Percentiles rank a stretch among this genome's conserved stretches.
These are phyloP conservation scores for Talaromyces sp. DNA, from an alignment of 2,329 filamentous ascomycete species.

Conservation along the genomic window DNA sequence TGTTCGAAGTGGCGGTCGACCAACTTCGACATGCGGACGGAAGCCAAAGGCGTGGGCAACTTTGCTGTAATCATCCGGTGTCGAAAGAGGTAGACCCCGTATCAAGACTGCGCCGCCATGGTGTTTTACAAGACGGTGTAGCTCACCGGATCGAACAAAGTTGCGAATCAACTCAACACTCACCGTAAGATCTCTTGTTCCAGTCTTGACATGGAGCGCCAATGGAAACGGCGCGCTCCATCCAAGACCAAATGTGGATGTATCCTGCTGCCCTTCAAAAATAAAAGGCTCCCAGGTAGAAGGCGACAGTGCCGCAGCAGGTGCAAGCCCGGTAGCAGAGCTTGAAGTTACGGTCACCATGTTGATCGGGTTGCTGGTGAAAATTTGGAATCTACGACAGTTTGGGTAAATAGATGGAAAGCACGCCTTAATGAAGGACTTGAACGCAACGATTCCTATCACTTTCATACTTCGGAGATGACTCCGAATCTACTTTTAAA, in stretches of 20 bases:
- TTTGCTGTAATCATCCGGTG: neutral
- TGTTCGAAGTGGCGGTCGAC: neutral
- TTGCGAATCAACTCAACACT: neutral
- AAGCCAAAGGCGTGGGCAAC: neutral
- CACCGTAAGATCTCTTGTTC: neutral
- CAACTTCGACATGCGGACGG: neutral
- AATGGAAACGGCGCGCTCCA: neutral
- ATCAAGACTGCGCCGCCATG: neutral
- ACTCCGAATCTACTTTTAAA: no score
- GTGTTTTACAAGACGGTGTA: neutral
- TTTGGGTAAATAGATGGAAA: no score
- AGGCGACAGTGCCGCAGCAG: no score
- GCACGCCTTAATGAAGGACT: no score
- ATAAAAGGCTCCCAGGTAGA: neutral
- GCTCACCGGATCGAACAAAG: neutral
- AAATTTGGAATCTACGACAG: no score
- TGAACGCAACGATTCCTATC: no score
- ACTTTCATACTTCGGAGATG: no score
- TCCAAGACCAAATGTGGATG: neutral
- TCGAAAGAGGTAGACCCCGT: neutral
- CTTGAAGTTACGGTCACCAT: no score
- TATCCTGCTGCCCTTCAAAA: neutral
- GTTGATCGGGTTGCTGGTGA: no score
- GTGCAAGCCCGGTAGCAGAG: no score
- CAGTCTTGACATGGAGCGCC: neutral